Conservation (phyloP, 345 rosid genomes). For the Hibiscus syriacus region DNA sequence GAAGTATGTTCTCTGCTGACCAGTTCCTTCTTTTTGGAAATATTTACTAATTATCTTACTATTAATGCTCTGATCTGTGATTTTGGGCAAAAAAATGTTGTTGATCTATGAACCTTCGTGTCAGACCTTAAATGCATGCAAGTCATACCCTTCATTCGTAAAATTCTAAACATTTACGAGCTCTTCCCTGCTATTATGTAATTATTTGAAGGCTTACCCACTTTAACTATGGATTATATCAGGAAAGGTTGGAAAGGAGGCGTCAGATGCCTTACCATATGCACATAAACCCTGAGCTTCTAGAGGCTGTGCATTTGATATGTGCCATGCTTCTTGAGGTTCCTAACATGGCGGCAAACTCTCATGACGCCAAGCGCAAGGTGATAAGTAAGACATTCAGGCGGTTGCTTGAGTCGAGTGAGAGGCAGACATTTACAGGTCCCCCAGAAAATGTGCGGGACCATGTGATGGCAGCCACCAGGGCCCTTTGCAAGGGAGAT, state of each 20-base stretch:
- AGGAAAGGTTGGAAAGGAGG: conserved; percentile 90
- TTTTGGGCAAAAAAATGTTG: too few relatives aligned
- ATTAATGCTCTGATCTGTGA: too few relatives aligned
- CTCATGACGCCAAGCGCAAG: conserved; percentile 49
- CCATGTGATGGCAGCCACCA: conserved; percentile 80
- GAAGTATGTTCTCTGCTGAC: not conserved
- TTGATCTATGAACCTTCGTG: not conserved
- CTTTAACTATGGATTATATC: conserved; percentile 6
- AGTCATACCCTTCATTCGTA: not conserved
- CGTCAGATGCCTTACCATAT: conserved; percentile 94
- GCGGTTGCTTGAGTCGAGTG: conserved; percentile 63
- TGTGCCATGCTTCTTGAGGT: conserved; percentile 96
- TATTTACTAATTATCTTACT: not conserved
- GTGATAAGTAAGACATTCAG: conserved; percentile 80
- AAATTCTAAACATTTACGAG: not conserved
- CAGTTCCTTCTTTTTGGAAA: not conserved
- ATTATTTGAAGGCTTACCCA: not conserved
- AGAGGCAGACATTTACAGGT: conserved; percentile 75
- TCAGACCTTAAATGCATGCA: not conserved
- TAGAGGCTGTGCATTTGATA: conserved; percentile 82
- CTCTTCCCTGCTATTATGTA: not conserved
- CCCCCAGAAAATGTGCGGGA: conserved; percentile 91
- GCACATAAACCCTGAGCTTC: conserved; percentile 94
- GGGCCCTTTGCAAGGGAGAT: conserved; percentile 76
- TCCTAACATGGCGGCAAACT: conserved; percentile 81